Percentiles rank a stretch among this genome's conserved stretches.
Evolutionary conservation across 2,329 filamentous ascomycete species (phyloP).

Genomic region (Diaporthe humulicola): DNA sequence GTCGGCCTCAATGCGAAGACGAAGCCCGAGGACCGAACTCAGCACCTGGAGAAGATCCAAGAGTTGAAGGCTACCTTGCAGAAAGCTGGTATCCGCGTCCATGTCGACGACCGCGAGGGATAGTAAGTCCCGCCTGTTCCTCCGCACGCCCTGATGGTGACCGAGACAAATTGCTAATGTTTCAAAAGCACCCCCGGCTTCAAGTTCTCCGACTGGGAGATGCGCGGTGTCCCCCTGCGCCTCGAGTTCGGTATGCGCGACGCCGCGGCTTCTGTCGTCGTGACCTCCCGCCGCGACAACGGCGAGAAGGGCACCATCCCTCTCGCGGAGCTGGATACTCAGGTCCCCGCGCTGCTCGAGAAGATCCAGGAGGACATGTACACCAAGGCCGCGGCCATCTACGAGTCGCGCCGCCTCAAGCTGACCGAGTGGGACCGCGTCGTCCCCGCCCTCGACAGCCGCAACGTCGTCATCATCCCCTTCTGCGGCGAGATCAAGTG

Average conservation of each 20-base stretch:
- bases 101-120: slow-evolving; percentile 87
- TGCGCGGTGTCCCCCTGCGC: slow-evolving; percentile 93
- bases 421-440: slow-evolving; percentile 93
- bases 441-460: slow-evolving; percentile 87
- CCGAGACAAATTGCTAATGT: background rate
- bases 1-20: slow-evolving; percentile 94
- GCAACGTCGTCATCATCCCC: slow-evolving; percentile 93
- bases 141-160: background rate
- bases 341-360: slow-evolving; percentile 86
- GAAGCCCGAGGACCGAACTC: slow-evolving; percentile 80
- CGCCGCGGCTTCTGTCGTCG: slow-evolving; percentile 64
- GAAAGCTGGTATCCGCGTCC: slow-evolving; percentile 80
- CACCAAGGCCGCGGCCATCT: slow-evolving; percentile 81
- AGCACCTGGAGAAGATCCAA: slow-evolving; percentile 82
- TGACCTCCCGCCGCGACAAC: slow-evolving; percentile 79
- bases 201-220: slow-evolving; percentile 99
- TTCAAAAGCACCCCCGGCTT: slow-evolving; percentile 78
- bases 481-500: slow-evolving; percentile 87
- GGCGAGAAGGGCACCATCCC: slow-evolving; percentile 85
- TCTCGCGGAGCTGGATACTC: slow-evolving; percentile 78
- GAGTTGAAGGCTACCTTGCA: slow-evolving; percentile 77
- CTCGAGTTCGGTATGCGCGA: slow-evolving; percentile 98
- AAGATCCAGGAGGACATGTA: slow-evolving; percentile 90
- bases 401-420: slow-evolving; percentile 83
- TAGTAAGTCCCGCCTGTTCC: slow-evolving; percentile 60